Percentiles rank a stretch among this genome's conserved stretches.
phyloP scores from a whole-genome alignment of 176 grass and related monocot genomes.

The Poa annua region DNA sequence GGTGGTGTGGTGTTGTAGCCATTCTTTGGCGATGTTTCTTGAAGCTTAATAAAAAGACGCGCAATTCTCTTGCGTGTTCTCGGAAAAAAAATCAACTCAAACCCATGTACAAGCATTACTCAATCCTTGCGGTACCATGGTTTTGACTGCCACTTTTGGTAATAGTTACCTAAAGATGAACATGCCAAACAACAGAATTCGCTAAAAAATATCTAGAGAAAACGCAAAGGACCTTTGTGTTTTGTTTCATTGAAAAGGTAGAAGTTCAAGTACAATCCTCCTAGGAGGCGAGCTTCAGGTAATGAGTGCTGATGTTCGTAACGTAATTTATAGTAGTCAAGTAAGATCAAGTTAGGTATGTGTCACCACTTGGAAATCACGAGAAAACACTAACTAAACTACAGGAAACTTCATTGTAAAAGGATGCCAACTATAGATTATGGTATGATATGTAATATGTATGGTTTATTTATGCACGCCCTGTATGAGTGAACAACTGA shows the following conservation, averaged over 20 bases:
- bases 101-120: constrained; percentile 27
- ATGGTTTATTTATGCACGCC: constrained; percentile 7
- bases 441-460: background rate
- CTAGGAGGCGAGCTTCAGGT: too few relatives aligned
- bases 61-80: too few relatives aligned
- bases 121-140: background rate
- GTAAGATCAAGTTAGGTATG: constrained; percentile 32
- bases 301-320: background rate
- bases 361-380: constrained; percentile 9
- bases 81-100: constrained; percentile 38
- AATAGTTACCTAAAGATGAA: constrained; percentile 29
- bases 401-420: background rate
- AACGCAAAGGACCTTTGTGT: too few relatives aligned
- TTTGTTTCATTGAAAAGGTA: too few relatives aligned
- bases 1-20: too few relatives aligned
- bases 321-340: constrained; percentile 20
- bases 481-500: background rate
- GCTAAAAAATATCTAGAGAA: too few relatives aligned
- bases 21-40: too few relatives aligned
- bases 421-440: background rate
- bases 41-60: too few relatives aligned
- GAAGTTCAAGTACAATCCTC: too few relatives aligned
- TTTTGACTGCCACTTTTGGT: constrained; percentile 31
- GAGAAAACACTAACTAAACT: background rate
- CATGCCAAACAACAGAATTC: constrained; percentile 25